These are phyloP conservation scores for Sorghum bicolor DNA, from an alignment of 176 grass and related monocot genomes.

Conservation along the genomic window Sorghum_bicolor_NCBIv3 NC_012878.2:49972501-49973000, in stretches of 20 bases:
- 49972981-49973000: no score
- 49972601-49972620: slow-evolving; percentile 75
- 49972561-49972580: slow-evolving; percentile 79
- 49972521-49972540: slow-evolving; percentile 88
- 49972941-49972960: no score
- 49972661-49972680: not conserved
- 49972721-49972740: not conserved
- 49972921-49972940: no score
- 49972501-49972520: slow-evolving; percentile 61
- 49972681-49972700: not conserved
- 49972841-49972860: no score
- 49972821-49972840: not conserved
- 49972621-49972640: not conserved
- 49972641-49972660: not conserved
- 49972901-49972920: not conserved
- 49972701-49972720: no score
- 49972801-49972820: not conserved
- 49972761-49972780: not conserved
- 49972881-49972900: not conserved
- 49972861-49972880: not conserved
- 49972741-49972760: not conserved
- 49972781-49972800: not conserved
- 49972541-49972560: slow-evolving; percentile 54
- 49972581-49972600: slow-evolving; percentile 87
- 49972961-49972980: no score